Base-by-base conservation (phyloP, 306 rosid genomes). In the Prunus mume region DNA sequence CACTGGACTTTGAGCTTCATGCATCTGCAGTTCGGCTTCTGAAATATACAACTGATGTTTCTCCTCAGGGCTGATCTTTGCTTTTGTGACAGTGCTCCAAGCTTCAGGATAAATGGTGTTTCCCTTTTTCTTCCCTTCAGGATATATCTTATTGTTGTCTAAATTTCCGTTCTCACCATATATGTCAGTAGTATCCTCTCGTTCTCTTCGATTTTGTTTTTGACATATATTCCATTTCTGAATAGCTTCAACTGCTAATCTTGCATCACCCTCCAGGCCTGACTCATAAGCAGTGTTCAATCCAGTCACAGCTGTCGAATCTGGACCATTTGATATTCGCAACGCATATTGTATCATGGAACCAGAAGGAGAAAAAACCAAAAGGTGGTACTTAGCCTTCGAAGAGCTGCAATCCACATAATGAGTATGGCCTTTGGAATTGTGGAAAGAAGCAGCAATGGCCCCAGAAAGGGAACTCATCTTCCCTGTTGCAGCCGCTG, bases 11-110 rank as follows among this genome's bases (percentile, higher is more conserved):
- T 63, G 88, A 76, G 86, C 63, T 76, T 78, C 88, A 81, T 92
- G 96, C 97, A 91, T 92, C 82, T 82, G 96, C 77, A 96, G 83
- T 86, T 96, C 99, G n/a, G 93, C 98, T 88, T 96, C 98, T 72
- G 99, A 87, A 72, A 96, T 96, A 86, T 88, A 92, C 74, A 93
- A 79, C 76, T 91, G 98, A 72, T 80, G 88, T 41, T 82, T 79
- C 65, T 93, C 99, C 81, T 86, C 93, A 6, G 72, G 78, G 68
- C 69, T 76, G 32, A 81, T 78, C 82, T 80, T 89, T 58, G 76
- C 81, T 85, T 90, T 90, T 24, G 63, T 27, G 28, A 61, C 62
- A 9, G 65, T 73, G 68, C 88, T 86, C 71, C 77, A 74, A 18
- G 77, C 69, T 85, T 89, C 96, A 30, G 85, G 86, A 76, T 30